phyloP scores from a whole-genome alignment of 2,329 filamentous ascomycete species.

The Penicillium frequentans region DNA sequence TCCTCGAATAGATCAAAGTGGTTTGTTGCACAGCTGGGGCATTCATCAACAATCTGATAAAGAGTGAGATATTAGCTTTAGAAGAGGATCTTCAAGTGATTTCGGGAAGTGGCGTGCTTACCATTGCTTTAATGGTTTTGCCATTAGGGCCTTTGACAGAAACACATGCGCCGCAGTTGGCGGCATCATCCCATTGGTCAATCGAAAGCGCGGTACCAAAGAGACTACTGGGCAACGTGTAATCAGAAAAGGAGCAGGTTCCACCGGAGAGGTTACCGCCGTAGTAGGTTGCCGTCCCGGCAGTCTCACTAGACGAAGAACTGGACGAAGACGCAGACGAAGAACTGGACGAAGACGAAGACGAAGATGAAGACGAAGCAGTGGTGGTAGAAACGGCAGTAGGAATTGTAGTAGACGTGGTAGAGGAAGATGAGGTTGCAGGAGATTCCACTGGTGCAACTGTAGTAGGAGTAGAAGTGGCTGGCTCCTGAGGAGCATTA shows the following conservation, averaged over 20 bases:
- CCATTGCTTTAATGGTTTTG: constrained; percentile 64
- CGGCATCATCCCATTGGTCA: constrained; percentile 54
- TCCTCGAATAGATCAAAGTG: constrained; percentile 58
- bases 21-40: constrained; percentile 55
- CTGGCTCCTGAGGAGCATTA: neutral
- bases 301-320: constrained; percentile 14
- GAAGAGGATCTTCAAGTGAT: neutral
- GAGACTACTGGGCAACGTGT: constrained; percentile 60
- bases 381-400: neutral
- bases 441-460: neutral
- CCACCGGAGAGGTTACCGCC: constrained; percentile 60
- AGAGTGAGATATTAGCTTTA: neutral
- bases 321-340: neutral
- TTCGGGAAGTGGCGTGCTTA: constrained; percentile 32
- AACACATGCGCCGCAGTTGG: constrained; percentile 63
- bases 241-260: constrained; percentile 63
- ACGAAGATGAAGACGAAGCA: neutral
- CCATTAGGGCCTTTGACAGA: constrained; percentile 53
- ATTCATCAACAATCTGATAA: constrained; percentile 56
- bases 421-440: constrained; percentile 3
- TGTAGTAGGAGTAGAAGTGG: neutral
- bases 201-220: constrained; percentile 61
- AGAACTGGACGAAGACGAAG: neutral
- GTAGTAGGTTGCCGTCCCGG: constrained; percentile 54
- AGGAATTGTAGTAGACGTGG: neutral